Percentiles rank a stretch among this genome's conserved stretches.
These are phyloP conservation scores for Bipolaris cookei DNA, from an alignment of 2,329 filamentous ascomycete species.

Conservation along the genomic window DNA sequence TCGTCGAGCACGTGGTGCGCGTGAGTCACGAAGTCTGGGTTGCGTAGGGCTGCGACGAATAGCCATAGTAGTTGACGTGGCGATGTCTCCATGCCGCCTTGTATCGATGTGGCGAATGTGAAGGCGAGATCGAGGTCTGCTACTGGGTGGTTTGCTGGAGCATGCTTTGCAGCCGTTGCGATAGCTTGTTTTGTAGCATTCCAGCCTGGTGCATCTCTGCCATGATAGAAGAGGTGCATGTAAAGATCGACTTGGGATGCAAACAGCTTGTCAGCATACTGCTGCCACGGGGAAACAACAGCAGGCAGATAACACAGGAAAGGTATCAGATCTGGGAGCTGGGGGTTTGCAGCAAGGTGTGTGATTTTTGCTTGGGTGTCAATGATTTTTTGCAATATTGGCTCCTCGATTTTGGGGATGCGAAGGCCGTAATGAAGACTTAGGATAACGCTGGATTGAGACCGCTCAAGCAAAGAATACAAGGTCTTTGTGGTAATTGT, in stretches of 20 bases:
- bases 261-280: constrained; percentile 16
- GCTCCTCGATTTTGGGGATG: constrained; percentile 10
- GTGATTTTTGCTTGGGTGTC: constrained; percentile 13
- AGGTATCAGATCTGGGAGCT: constrained; percentile 17
- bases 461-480: constrained; percentile 15
- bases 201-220: constrained; percentile 11
- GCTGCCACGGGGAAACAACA: constrained; percentile 14
- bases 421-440: constrained; percentile 19
- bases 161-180: constrained; percentile 8
- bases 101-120: constrained; percentile 18
- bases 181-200: constrained; percentile 19
- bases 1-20: constrained; percentile 13
- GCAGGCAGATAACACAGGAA: constrained; percentile 10
- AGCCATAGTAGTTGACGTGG: constrained; percentile 19
- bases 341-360: constrained; percentile 16
- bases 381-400: constrained; percentile 15
- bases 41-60: constrained; percentile 11
- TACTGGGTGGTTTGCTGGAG: constrained; percentile 2
- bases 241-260: constrained; percentile 14
- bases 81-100: constrained; percentile 20
- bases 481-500: constrained; percentile 12
- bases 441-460: constrained; percentile 18
- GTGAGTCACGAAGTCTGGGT: constrained; percentile 2
- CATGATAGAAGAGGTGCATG: constrained; percentile 13
- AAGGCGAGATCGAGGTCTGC: constrained; percentile 17